Conservation (phyloP, 371 early-diverging fungal genomes). For the Apophysomyces elegans region DNA sequence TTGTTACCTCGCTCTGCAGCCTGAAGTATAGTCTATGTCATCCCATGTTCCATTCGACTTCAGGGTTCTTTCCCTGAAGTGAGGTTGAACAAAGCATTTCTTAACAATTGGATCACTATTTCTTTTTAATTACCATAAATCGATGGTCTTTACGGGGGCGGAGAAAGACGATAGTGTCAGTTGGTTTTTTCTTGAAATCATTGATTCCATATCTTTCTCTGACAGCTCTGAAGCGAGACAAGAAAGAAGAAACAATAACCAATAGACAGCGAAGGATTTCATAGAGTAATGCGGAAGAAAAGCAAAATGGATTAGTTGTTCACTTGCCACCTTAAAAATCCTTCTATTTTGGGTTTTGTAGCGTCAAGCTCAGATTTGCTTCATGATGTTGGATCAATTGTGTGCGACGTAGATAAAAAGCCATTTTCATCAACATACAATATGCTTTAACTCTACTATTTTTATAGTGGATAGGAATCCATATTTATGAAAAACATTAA, state of each 20-base stretch:
- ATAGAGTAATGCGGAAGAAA: background rate
- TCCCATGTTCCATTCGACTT: constrained; percentile 19
- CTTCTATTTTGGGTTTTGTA: background rate
- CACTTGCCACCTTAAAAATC: no score
- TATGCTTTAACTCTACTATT: no score
- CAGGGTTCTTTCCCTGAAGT: background rate
- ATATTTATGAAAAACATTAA: no score
- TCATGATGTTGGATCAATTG: background rate
- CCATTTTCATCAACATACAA: background rate
- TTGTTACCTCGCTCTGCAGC: constrained; percentile 17
- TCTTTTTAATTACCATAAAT: background rate
- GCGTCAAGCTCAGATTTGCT: background rate
- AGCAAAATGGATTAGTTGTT: background rate
- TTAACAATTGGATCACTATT: no score
- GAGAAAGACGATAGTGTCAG: background rate
- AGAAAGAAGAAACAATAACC: background rate
- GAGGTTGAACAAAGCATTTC: background rate
- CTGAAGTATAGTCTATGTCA: constrained; percentile 19
- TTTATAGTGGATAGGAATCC: no score
- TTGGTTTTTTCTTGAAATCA: background rate
- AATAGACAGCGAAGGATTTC: background rate
- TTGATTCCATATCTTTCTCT: background rate
- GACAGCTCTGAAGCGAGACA: background rate
- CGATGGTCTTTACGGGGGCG: background rate
- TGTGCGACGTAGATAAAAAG: background rate